phyloP scores from a whole-genome alignment of 768 basidiomycete genomes.

The Boletus edulis region DNA sequence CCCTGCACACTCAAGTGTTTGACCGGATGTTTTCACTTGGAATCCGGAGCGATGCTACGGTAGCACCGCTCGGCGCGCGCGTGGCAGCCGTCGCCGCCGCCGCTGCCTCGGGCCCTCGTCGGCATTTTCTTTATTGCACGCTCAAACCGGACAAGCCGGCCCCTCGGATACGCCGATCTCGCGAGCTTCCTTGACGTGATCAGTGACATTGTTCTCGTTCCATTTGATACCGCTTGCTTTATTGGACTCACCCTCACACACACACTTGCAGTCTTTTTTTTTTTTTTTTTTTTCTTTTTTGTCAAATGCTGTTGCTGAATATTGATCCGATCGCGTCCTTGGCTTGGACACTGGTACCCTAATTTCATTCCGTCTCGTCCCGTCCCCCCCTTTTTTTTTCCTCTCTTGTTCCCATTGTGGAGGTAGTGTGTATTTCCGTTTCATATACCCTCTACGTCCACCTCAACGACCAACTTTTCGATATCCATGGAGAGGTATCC shows the following conservation, averaged over 20 bases:
- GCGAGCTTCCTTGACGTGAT: constrained; percentile 33
- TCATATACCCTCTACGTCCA: constrained; percentile 16
- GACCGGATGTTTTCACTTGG: constrained; percentile 89
- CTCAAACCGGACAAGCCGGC: constrained; percentile 57
- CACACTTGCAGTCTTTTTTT: no score
- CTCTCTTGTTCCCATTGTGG: background rate
- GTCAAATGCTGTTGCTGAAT: background rate
- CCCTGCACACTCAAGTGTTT: constrained; percentile 53
- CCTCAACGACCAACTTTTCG: background rate
- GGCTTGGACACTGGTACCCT: no score
- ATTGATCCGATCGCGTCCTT: no score
- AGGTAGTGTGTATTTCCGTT: constrained; percentile 19
- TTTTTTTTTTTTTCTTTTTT: no score
- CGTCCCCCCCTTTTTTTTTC: background rate
- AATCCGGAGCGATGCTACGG: constrained; percentile 68
- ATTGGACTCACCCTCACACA: background rate
- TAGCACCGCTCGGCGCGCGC: constrained; percentile 54
- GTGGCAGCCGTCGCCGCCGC: constrained; percentile 66
- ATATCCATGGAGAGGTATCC: constrained; percentile 15
- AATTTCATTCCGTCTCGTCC: background rate
- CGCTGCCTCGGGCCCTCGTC: constrained; percentile 67
- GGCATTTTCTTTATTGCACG: constrained; percentile 83
- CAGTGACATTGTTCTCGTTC: background rate
- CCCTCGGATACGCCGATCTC: constrained; percentile 45
- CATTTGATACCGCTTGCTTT: no score